Base-by-base conservation (phyloP, 352 stramenopile species). In the Globisporangium yorkense region DNA sequence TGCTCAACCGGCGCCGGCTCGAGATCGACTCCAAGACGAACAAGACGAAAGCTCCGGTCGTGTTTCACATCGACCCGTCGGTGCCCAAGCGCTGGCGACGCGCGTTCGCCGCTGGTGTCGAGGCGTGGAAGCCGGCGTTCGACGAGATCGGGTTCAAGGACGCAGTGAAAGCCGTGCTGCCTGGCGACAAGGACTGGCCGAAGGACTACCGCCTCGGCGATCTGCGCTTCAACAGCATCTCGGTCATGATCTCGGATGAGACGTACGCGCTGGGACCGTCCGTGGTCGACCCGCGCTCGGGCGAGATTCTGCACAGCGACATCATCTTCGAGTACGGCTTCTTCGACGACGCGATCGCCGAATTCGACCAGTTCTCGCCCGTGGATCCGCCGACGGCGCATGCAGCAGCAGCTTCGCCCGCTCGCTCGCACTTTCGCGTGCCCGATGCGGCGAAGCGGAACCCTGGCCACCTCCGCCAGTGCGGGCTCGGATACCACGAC, bases 311-410 rank as follows among this genome's bases (percentile, higher is more conserved):
- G 8, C 78, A 92, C 66, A 92, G 80, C 56, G 78, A 89, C 55
- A 95, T 96, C 54, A 67, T 84, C 9, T 92, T 96, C 33, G 84
- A 91, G 54, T 89, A 90, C 58, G 86, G 85, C 0, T 96, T 94
- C 67, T 86, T 96, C 58, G 74, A 93, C 33, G 70, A 73, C 24
- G 85, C 76, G 2, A 72, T 91, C 51, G 15, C 54, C 6, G 68
- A 83, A 41, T 88, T 91, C 40, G 71, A 82, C 49, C 7, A 81
- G 18, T 58, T 63, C 39, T 84, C 77, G 1, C 68, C 70, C 9
- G 61, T 77, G n/a, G 58, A 61, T 10, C 65, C 74, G 10, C 70
- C 70, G 18, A 20, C 63, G 13, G 20, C 57, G 6, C 15, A 41
- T 12, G 61, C 50, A 61, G 31, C 27, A 43, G 27, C 5, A 13